Evolutionary conservation across 2,329 filamentous ascomycete species (phyloP).

Genomic region (Exophiala alcalophila): DNA sequence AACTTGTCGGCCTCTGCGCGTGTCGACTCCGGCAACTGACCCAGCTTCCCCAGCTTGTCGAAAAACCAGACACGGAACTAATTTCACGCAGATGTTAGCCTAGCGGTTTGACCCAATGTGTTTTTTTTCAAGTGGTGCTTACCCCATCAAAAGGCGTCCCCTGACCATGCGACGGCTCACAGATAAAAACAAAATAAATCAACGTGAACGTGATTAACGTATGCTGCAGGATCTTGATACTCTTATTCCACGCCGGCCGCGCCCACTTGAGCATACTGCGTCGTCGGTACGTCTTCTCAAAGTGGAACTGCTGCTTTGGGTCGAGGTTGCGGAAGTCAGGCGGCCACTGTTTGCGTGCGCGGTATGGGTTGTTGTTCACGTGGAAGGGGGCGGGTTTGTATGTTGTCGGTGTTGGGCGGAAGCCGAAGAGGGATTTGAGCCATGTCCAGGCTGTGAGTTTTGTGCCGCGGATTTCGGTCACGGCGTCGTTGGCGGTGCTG

Average conservation of each 20-base stretch:
- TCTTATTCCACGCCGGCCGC: conserved; percentile 56
- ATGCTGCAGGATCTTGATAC: conserved; percentile 58
- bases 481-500: background rate
- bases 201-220: conserved; percentile 40
- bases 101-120: too few relatives aligned
- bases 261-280: conserved; percentile 60
- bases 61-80: conserved; percentile 28
- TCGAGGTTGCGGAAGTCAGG: conserved; percentile 62
- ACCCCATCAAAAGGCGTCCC: conserved; percentile 29
- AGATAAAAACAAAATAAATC: conserved; percentile 30
- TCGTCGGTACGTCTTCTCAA: conserved; percentile 63
- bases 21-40: conserved; percentile 23
- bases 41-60: conserved; percentile 18
- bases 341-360: conserved; percentile 61
- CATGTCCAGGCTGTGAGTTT: conserved; percentile 22
- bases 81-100: conserved; percentile 2
- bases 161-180: conserved; percentile 22
- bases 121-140: too few relatives aligned
- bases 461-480: conserved; percentile 14
- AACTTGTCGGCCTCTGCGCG: conserved; percentile 21
- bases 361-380: conserved; percentile 53
- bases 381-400: conserved; percentile 28
- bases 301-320: conserved; percentile 64
- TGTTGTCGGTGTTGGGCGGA: conserved; percentile 16
- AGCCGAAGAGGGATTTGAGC: conserved; percentile 24